Base-by-base conservation (phyloP, 23 red algal species). In the Gracilaria caudata region DNA sequence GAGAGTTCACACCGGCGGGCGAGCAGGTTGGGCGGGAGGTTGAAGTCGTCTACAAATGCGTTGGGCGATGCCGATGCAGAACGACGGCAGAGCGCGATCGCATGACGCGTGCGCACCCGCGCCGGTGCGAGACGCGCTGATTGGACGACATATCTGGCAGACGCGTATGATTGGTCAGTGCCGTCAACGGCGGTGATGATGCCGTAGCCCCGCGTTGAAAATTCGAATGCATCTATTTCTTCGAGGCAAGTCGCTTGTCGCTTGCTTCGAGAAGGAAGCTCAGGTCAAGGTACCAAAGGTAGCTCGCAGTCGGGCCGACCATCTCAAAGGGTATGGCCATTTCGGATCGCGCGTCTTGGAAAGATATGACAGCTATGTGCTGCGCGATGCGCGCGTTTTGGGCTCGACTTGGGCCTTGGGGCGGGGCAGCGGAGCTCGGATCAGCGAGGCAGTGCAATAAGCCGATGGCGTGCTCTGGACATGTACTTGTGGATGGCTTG, bases 381-480 rank as follows among this genome's bases (percentile, higher is more conserved):
- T 9, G 45, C 7, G 7, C 45, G 13, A 13, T 49, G 45, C 16
- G 21, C 16, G 21, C 3, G 53, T n/a, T 7, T 16, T 21, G 53
- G 53, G 19, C 16, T 7, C 53, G 21, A 49, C 53, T 56, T 56
- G 41, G 41, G 6, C 8, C 53, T 56, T 7, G 8, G 4, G 3
- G 53, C 23, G 21, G 57, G 25, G 25, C 21, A 6, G 57, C 11
- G 11, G 23, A 29, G 23, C 17, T 60, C 57, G 25, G 57, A 29
- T 53, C 49, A 53, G 49, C 49, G 49, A 53, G 25, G 57, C 23
- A 60, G 57, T 60, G 57, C 57, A 28, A 4, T 60, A 20, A 60
- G 57, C 57, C 57, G 57, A 28, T 60, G 57, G 57, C 57, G 57
- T 60, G 57, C 57, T 60, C 57, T 29, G 13, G 13, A 49, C n/a